Conservation (phyloP, 1,284 basidiomycete species). For the Trichosporon sp. region DNA sequence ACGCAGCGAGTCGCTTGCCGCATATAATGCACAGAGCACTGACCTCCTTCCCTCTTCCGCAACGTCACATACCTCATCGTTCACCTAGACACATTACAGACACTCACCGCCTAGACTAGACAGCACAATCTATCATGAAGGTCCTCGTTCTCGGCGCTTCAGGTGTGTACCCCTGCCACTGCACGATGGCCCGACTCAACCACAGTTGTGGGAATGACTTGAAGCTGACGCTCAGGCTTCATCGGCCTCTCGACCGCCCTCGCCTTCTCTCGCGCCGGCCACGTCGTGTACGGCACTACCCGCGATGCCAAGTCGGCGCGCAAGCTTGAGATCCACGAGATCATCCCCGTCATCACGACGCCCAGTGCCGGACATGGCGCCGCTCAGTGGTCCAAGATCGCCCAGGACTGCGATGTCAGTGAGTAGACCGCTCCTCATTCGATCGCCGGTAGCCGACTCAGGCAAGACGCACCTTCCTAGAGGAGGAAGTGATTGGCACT, state of each 20-base stretch:
- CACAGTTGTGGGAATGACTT: background rate
- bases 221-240: conserved; percentile 44
- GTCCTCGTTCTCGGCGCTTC: conserved; percentile 47
- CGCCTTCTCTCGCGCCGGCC: conserved; percentile 54
- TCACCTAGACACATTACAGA: background rate
- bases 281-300: conserved; percentile 55
- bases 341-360: conserved; percentile 54
- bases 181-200: background rate
- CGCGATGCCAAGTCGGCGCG: conserved; percentile 46
- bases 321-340: conserved; percentile 52
- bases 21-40: background rate
- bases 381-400: conserved; percentile 48
- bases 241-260: conserved; percentile 53
- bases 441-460: too few species aligned
- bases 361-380: conserved; percentile 35
- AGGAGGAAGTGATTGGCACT: too few species aligned
- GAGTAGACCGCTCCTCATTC: conserved; percentile 25
- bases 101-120: background rate
- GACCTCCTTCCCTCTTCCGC: background rate
- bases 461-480: too few species aligned
- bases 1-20: too few species aligned
- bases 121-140: conserved; percentile 32
- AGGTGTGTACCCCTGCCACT: conserved; percentile 20
- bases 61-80: background rate
- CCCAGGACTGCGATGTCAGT: conserved; percentile 53